Conservation (phyloP, 805 yeast genomes). For the Pichia cephalocereana region DNA sequence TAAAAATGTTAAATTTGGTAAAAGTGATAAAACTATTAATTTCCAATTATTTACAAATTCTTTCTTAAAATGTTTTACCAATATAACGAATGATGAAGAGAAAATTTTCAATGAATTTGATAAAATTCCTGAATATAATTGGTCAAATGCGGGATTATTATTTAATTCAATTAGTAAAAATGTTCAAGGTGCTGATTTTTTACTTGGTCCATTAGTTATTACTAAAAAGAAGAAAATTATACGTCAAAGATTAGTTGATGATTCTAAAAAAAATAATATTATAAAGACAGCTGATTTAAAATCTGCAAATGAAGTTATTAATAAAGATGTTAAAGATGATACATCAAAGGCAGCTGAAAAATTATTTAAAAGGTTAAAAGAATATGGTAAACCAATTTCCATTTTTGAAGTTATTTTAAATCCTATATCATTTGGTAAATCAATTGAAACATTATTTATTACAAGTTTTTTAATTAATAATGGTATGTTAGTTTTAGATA, state of each 20-base stretch:
- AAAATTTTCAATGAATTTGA: background rate
- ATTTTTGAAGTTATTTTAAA: constrained; percentile 62
- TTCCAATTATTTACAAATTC: constrained; percentile 37
- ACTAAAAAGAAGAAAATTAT: constrained; percentile 38
- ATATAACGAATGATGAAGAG: constrained; percentile 7
- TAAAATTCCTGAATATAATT: constrained; percentile 33
- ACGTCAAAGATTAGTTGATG: constrained; percentile 33
- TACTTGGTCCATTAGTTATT: constrained; percentile 62
- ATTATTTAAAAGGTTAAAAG: constrained; percentile 30
- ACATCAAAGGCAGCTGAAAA: constrained; percentile 57
- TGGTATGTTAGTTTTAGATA: constrained; percentile 50
- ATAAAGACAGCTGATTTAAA: constrained; percentile 49
- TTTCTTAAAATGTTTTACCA: constrained; percentile 27
- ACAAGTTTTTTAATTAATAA: constrained; percentile 74
- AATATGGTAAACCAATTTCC: constrained; percentile 34
- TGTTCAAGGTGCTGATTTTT: constrained; percentile 46
- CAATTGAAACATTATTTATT: constrained; percentile 78
- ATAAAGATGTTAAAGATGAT: constrained; percentile 38
- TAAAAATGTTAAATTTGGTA: constrained; percentile 50
- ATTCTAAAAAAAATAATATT: constrained; percentile 25
- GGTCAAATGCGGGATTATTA: constrained; percentile 51
- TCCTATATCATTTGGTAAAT: constrained; percentile 67
- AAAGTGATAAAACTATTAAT: constrained; percentile 40
- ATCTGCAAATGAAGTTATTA: constrained; percentile 40
- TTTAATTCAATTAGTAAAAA: constrained; percentile 37